A percentile compares a stretch with the other conserved stretches of the same genome.
Conservation (phyloP, 768 basidiomycete genomes). For the Pleurotus cornucopiae region DNA sequence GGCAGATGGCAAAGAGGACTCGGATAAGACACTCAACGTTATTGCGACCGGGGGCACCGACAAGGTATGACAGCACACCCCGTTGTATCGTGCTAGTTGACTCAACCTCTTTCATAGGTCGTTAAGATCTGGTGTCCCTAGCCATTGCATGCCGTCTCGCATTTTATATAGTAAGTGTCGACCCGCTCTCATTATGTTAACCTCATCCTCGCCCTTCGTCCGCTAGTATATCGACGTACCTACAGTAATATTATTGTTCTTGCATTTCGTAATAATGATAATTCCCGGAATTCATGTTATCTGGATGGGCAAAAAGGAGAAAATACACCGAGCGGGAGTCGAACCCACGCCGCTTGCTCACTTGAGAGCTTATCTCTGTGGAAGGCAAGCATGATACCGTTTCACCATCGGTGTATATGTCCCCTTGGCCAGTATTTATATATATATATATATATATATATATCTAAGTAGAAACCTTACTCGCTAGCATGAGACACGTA, state of each 20-base stretch:
- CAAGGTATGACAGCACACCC: slow-evolving; percentile 35
- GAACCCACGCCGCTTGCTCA: slow-evolving; percentile 6
- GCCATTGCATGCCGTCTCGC: neutral
- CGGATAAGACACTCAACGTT: slow-evolving; percentile 64
- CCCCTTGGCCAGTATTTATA: too few relatives aligned
- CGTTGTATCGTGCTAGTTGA: neutral
- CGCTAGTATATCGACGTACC: neutral
- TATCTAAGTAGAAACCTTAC: too few relatives aligned
- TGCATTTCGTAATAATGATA: slow-evolving; percentile 6
- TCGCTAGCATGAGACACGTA: too few relatives aligned
- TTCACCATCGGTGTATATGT: slow-evolving; percentile 1
- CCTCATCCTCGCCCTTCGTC: neutral
- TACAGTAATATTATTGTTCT: slow-evolving; percentile 8
- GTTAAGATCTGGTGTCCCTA: slow-evolving; percentile 7
- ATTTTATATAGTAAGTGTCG: too few relatives aligned
- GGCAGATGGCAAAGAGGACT: slow-evolving; percentile 32
- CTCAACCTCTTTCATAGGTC: neutral
- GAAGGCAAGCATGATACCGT: slow-evolving; percentile 6
- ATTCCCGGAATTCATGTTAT: neutral
- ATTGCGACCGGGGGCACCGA: slow-evolving; percentile 68
- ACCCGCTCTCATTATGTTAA: neutral
- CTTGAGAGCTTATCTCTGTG: neutral
- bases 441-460: too few relatives aligned
- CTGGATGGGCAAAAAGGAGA: neutral
- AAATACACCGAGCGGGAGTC: slow-evolving; percentile 7